phyloP scores from a whole-genome alignment of 345 rosid genomes.

The Melastoma malabathricum region DNA sequence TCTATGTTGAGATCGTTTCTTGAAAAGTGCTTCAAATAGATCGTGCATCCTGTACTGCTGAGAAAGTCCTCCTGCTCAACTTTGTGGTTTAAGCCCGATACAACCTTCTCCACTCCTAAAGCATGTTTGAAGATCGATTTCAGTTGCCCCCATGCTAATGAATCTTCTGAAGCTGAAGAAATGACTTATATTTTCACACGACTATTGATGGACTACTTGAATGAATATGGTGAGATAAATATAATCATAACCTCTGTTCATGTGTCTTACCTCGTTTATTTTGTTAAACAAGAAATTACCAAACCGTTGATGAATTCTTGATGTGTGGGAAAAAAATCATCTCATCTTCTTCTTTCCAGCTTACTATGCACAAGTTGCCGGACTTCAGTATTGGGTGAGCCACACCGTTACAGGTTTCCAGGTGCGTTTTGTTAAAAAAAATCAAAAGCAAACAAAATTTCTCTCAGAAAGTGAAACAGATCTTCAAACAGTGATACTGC shows the following conservation, averaged over 20 bases:
- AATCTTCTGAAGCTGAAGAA: conserved; percentile 73
- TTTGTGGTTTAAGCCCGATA: conserved; percentile 84
- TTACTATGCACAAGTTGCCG: conserved; percentile 90
- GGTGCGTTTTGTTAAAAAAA: conserved; percentile 19
- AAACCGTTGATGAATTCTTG: too few relatives aligned
- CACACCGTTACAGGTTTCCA: conserved; percentile 53
- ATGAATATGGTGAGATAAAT: conserved; percentile 66
- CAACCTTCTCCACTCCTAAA: conserved; percentile 64
- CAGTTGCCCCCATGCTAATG: conserved; percentile 59
- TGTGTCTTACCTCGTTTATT: too few relatives aligned
- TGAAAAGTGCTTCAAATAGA: conserved; percentile 32
- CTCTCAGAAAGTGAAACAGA: neutral
- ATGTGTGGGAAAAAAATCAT: too few relatives aligned
- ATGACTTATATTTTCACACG: conserved; percentile 58
- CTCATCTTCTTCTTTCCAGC: conserved; percentile 27
- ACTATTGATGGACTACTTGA: conserved; percentile 77
- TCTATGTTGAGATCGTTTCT: conserved; percentile 2
- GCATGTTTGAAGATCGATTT: conserved; percentile 72
- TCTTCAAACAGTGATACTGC: too few relatives aligned
- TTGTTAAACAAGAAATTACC: too few relatives aligned
- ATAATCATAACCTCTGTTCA: too few relatives aligned
- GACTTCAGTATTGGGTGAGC: conserved; percentile 48
- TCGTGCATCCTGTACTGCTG: conserved; percentile 39
- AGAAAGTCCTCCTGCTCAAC: conserved; percentile 54
- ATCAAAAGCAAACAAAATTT: too few relatives aligned